Conservation (phyloP, 176 grass and related monocot species). For the Ananas comosus region DNA sequence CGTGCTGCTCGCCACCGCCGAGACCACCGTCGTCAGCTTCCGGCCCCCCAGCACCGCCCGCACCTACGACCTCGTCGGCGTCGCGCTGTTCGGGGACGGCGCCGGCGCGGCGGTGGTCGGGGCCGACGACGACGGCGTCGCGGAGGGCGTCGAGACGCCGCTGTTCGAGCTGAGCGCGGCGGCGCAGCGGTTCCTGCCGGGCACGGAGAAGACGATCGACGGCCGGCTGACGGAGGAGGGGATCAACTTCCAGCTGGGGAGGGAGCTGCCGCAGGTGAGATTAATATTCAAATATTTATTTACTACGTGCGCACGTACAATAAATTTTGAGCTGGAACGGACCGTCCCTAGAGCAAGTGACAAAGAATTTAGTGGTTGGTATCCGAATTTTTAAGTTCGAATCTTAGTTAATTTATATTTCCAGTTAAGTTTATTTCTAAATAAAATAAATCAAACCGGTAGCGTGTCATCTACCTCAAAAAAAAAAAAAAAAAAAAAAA, state of each 20-base stretch:
- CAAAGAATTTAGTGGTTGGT: too few relatives aligned
- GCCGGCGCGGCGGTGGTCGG: conserved; percentile 50
- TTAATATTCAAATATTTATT: background rate
- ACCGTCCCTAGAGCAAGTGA: too few relatives aligned
- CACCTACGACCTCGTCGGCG: conserved; percentile 77
- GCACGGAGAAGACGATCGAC: conserved; percentile 59
- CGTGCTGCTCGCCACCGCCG: conserved; percentile 64
- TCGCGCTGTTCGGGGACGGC: conserved; percentile 76
- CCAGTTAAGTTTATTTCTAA: too few relatives aligned
- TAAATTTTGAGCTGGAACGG: too few relatives aligned
- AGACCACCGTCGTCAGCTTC: conserved; percentile 69
- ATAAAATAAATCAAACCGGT: too few relatives aligned
- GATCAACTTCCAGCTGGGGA: conserved; percentile 67
- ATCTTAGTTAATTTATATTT: too few relatives aligned
- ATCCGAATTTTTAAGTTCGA: too few relatives aligned
- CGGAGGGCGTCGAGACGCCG: conserved; percentile 15
- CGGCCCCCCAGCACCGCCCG: conserved; percentile 55
- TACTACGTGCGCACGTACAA: too few relatives aligned
- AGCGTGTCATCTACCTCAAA: too few relatives aligned
- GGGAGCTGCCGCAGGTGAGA: conserved; percentile 58
- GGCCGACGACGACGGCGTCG: conserved; percentile 20
- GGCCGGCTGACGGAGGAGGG: conserved; percentile 67
- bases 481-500: too few relatives aligned
- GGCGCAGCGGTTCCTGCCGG: conserved; percentile 47
- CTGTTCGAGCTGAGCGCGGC: conserved; percentile 59